These are phyloP conservation scores for Macrophomina pseudophaseolina DNA, from an alignment of 2,329 filamentous ascomycete genomes.

Conservation along the genomic window DNA sequence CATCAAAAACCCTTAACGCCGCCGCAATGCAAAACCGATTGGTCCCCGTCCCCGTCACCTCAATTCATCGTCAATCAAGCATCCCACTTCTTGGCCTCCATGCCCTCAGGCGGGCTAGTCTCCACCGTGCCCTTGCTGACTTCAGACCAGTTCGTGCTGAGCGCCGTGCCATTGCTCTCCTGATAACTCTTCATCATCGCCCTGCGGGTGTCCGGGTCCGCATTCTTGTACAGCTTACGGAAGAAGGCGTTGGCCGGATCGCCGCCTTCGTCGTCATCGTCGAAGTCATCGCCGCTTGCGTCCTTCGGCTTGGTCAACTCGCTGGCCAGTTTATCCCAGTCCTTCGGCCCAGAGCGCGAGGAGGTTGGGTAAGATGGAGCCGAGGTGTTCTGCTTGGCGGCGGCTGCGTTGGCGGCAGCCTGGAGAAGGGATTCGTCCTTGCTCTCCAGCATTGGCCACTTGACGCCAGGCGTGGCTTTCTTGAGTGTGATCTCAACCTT, in stretches of 20 bases:
- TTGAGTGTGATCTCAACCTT: constrained; percentile 79
- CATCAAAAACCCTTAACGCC: constrained; percentile 19
- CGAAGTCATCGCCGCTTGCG: constrained; percentile 32
- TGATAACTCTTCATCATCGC: constrained; percentile 98
- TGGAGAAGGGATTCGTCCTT: constrained; percentile 30
- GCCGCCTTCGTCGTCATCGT: constrained; percentile 48
- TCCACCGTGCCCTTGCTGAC: constrained; percentile 75
- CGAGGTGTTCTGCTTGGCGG: constrained; percentile 33
- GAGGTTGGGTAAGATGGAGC: constrained; percentile 81
- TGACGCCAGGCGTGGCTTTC: constrained; percentile 68
- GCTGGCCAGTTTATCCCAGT: constrained; percentile 83
- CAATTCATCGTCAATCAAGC: neutral
- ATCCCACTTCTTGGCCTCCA: constrained; percentile 71
- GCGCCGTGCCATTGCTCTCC: constrained; percentile 89
- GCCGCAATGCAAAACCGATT: constrained; percentile 21
- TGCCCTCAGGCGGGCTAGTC: constrained; percentile 75
- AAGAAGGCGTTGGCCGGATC: constrained; percentile 80
- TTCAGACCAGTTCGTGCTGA: constrained; percentile 91
- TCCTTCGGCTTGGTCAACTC: constrained; percentile 46
- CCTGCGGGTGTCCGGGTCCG: constrained; percentile 78
- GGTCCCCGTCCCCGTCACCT: neutral
- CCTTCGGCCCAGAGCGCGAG: constrained; percentile 78
- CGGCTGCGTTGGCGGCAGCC: constrained; percentile 26
- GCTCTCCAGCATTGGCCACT: constrained; percentile 68
- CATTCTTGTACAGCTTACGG: constrained; percentile 80